These are phyloP conservation scores for Triglochin maritima DNA, from an alignment of 106 monocot species.

Conservation along the genomic window DNA sequence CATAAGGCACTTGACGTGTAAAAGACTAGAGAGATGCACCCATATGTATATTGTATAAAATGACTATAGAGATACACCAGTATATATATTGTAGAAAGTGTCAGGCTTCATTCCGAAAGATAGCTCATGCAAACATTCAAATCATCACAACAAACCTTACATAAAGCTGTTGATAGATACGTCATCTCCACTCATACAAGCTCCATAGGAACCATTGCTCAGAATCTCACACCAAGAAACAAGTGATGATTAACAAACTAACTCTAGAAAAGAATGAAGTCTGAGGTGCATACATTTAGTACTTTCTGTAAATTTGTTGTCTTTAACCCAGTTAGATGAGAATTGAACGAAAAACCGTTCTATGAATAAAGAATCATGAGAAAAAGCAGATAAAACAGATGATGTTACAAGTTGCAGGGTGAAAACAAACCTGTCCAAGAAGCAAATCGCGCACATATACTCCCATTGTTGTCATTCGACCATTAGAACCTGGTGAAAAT, in stretches of 20 bases:
- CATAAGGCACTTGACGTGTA: too few relatives aligned
- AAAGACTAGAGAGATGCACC: too few relatives aligned
- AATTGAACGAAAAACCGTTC: too few relatives aligned
- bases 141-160: conserved; percentile 67
- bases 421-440: conserved; percentile 64
- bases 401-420: too few relatives aligned
- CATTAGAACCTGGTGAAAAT: conserved; percentile 79
- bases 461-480: conserved; percentile 80
- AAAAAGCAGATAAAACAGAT: too few relatives aligned
- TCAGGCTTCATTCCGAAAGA: not conserved
- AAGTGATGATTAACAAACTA: conserved; percentile 7
- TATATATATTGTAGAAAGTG: too few relatives aligned
- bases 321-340: too few relatives aligned
- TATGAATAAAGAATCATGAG: too few relatives aligned
- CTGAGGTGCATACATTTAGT: not conserved
- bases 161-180: conserved; percentile 42
- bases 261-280: not conserved
- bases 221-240: conserved; percentile 20
- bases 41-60: too few relatives aligned
- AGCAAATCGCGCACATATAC: conserved; percentile 88
- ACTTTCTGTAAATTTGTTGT: not conserved
- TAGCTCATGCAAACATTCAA: conserved; percentile 20
- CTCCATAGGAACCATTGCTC: conserved; percentile 26
- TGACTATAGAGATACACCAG: too few relatives aligned
- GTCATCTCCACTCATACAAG: conserved; percentile 35